A percentile compares a stretch with the other conserved stretches of the same genome.
Evolutionary conservation across 805 yeast species (phyloP).

Genomic region (Wickerhamiella siamensis): DNA sequence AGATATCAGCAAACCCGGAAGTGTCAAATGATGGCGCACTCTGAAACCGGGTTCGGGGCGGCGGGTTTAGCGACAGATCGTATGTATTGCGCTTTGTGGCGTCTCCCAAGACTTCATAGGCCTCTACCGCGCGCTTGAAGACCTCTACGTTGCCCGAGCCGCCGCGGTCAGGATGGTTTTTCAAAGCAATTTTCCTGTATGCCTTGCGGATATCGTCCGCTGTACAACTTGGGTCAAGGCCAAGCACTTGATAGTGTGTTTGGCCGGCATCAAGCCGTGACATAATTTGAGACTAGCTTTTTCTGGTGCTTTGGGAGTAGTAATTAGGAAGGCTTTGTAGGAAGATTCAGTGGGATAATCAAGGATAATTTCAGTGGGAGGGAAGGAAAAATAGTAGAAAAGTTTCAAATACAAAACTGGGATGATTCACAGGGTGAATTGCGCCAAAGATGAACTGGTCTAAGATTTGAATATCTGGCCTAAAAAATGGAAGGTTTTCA

Average conservation of each 20-base stretch:
- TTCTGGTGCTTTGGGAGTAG: too few species aligned
- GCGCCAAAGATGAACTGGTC: too few species aligned
- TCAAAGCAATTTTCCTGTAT: constrained; percentile 24
- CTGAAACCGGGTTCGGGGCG: not conserved
- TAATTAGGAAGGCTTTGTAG: too few species aligned
- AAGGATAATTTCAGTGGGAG: too few species aligned
- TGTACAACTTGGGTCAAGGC: constrained; percentile 16
- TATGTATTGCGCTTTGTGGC: constrained; percentile 20
- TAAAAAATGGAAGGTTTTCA: too few species aligned
- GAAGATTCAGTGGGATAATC: too few species aligned
- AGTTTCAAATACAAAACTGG: too few species aligned
- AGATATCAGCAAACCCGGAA: not conserved
- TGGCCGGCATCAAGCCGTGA: constrained; percentile 5
- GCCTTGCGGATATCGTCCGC: constrained; percentile 26
- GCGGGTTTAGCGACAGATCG: constrained; percentile 19
- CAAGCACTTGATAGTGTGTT: constrained; percentile 23
- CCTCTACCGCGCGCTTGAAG: constrained; percentile 25
- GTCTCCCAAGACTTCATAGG: constrained; percentile 24
- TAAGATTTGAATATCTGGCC: too few species aligned
- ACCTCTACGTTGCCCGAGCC: constrained; percentile 18
- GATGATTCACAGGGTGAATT: too few species aligned
- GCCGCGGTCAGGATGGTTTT: constrained; percentile 33
- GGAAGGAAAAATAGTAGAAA: too few species aligned
- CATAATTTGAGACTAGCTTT: not conserved
- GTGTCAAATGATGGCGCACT: not conserved